phyloP scores from a whole-genome alignment of 495 filamentous ascomycete species.

The Astrothelium subdiscretum region DNA sequence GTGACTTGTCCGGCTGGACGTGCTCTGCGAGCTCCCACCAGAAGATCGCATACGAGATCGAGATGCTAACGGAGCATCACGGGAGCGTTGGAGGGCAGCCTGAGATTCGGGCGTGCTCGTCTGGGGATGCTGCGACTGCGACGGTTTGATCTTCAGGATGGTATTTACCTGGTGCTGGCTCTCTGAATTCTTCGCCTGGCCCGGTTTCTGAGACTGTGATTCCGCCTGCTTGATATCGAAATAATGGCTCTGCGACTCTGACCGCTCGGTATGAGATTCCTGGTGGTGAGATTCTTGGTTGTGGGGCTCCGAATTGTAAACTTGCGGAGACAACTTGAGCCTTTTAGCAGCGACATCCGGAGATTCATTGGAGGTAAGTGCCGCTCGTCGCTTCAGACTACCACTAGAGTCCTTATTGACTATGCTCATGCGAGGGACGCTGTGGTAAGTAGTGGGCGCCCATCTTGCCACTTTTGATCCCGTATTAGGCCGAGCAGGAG shows the following conservation, averaged over 20 bases:
- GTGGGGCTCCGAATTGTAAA: not conserved
- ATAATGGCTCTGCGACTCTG: not conserved
- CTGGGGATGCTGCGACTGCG: not conserved
- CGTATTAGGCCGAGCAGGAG: not conserved
- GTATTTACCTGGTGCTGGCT: not conserved
- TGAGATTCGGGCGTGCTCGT: not conserved
- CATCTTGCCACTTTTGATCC: not conserved
- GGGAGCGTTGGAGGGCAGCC: not conserved
- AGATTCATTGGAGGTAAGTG: not conserved
- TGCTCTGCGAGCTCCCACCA: not conserved
- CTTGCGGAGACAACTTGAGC: not conserved
- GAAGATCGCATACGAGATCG: slow-evolving; percentile 1
- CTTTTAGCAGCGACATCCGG: not conserved
- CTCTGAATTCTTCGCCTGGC: not conserved
- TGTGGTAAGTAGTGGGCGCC: not conserved
- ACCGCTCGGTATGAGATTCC: not conserved
- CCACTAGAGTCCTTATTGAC: not conserved
- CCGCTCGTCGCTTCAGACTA: not conserved
- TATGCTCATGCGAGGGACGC: not conserved
- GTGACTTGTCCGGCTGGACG: not conserved
- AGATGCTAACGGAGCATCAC: not conserved
- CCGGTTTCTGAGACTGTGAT: not conserved
- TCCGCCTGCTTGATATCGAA: not conserved
- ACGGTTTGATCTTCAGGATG: not conserved
- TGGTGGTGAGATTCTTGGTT: not conserved